phyloP scores from a whole-genome alignment of 2,329 filamentous ascomycete genomes.

The Fusarium sublunatum region DNA sequence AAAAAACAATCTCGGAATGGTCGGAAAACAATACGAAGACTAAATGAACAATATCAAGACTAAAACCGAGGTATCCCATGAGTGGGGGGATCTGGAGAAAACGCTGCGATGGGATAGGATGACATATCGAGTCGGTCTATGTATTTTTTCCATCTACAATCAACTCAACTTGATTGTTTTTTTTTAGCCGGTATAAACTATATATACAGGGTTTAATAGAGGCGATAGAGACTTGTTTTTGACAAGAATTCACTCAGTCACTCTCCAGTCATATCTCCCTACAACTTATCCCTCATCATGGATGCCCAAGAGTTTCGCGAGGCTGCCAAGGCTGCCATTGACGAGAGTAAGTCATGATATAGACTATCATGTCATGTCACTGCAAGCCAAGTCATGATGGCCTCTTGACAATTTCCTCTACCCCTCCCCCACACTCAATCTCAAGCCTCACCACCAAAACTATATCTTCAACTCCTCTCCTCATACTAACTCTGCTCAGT shows the following conservation, averaged over 20 bases:
- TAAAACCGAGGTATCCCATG: slow-evolving; percentile 1
- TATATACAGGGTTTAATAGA: slow-evolving; percentile 4
- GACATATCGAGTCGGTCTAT: not conserved
- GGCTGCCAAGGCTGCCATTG: slow-evolving; percentile 81
- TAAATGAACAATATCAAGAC: slow-evolving; percentile 14
- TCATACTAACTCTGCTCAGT: slow-evolving; percentile 61
- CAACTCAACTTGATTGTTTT: not conserved
- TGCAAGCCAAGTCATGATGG: slow-evolving; percentile 47
- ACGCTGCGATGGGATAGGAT: not conserved
- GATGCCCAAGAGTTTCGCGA: slow-evolving; percentile 80
- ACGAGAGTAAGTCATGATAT: slow-evolving; percentile 76
- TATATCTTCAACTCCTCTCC: not conserved
- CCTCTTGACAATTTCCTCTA: not conserved
- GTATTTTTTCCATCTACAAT: not conserved
- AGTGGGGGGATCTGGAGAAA: not conserved
- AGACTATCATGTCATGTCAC: not conserved
- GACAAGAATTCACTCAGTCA: not conserved
- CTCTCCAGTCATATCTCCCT: not conserved
- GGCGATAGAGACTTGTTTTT: not conserved
- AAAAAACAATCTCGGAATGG: not conserved
- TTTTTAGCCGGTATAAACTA: too few species aligned
- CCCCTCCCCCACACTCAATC: slow-evolving; percentile 12
- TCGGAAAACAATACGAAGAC: not conserved
- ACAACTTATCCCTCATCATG: slow-evolving; percentile 62
- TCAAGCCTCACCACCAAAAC: slow-evolving; percentile 7